These are phyloP conservation scores for Candida maris DNA, from an alignment of 805 yeast species.

Conservation along the genomic window DNA sequence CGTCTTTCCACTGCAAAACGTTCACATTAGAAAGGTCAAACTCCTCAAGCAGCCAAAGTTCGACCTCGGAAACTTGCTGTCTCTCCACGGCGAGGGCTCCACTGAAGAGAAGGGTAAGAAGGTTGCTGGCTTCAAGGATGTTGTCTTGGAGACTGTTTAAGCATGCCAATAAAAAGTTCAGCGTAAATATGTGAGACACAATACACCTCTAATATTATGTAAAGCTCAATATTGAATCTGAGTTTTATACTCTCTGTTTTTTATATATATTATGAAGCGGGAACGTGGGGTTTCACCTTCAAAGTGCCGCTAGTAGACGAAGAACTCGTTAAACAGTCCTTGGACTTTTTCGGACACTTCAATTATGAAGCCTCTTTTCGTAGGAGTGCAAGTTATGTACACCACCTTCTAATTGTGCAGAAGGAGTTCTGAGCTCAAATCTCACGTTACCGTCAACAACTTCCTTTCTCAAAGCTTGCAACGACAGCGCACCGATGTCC, in stretches of 20 bases:
- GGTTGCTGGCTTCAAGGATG: conserved; percentile 97
- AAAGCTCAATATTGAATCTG: conserved; percentile 2
- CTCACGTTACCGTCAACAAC: conserved; percentile 72
- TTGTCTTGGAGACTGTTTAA: conserved; percentile 95
- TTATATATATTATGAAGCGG: conserved; percentile 3
- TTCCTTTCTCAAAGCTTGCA: conserved; percentile 56
- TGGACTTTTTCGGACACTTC: conserved; percentile 18
- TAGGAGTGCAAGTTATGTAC: conserved; percentile 93
- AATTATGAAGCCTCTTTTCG: conserved; percentile 95
- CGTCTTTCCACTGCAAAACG: conserved; percentile 97
- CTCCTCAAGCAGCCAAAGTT: conserved; percentile 98
- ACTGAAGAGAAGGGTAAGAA: conserved; percentile 98
- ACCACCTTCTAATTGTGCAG: conserved; percentile 99
- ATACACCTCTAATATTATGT: conserved; percentile 1
- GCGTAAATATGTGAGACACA: neutral
- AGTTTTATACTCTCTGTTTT: conserved; percentile 4
- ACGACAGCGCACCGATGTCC: conserved; percentile 85
- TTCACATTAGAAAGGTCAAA: conserved; percentile 98
- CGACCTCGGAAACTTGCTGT: conserved; percentile 93
- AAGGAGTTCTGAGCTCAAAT: conserved; percentile 96
- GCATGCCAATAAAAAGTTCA: conserved; percentile 14
- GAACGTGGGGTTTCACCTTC: too few species aligned
- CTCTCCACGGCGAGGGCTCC: conserved; percentile 95
- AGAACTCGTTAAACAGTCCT: neutral
- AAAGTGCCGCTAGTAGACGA: too few species aligned